A percentile compares a stretch with the other conserved stretches of the same genome.
These are phyloP conservation scores for Monilinia laxa DNA, from an alignment of 2,329 filamentous ascomycete species.

Conservation along the genomic window DNA sequence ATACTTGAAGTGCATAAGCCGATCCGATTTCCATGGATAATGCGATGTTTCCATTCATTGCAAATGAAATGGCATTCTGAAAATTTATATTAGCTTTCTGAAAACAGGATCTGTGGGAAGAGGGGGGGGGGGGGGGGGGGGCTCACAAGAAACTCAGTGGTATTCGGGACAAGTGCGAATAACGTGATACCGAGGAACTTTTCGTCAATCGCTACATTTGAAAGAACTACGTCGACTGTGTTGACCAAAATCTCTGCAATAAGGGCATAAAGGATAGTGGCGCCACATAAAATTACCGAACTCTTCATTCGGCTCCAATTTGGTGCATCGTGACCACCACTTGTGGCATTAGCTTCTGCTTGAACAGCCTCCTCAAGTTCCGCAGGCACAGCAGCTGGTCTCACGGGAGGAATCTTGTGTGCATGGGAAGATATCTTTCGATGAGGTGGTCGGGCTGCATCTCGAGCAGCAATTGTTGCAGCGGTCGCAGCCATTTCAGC, in stretches of 20 bases:
- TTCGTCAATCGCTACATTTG: conserved; percentile 88
- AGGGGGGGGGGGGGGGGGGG: conserved; percentile 23
- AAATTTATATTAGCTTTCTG: conserved; percentile 27
- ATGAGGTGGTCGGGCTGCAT: conserved; percentile 58
- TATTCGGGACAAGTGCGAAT: conserved; percentile 96
- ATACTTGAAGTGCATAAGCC: conserved; percentile 94
- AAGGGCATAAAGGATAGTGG: conserved; percentile 90
- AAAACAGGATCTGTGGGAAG: not conserved
- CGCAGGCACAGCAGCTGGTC: conserved; percentile 41
- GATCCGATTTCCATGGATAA: conserved; percentile 99
- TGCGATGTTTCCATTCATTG: conserved; percentile 99
- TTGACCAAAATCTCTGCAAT: conserved; percentile 97
- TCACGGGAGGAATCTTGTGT: conserved; percentile 35
- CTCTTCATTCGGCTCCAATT: conserved; percentile 96
- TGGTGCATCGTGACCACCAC: conserved; percentile 90
- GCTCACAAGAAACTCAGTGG: conserved; percentile 90
- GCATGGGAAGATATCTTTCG: conserved; percentile 49
- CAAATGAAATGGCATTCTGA: conserved; percentile 93
- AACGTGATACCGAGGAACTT: conserved; percentile 97
- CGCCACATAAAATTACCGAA: conserved; percentile 80
- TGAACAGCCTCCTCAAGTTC: conserved; percentile 32
- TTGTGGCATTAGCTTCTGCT: conserved; percentile 44
- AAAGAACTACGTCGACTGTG: conserved; percentile 93
- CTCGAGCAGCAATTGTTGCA: conserved; percentile 80
- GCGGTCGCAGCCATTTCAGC: conserved; percentile 93